A percentile compares a stretch with the other conserved stretches of the same genome.
Evolutionary conservation across 2,329 filamentous ascomycete species (phyloP).

Genomic region (Talaromyces amestolkiae): DNA sequence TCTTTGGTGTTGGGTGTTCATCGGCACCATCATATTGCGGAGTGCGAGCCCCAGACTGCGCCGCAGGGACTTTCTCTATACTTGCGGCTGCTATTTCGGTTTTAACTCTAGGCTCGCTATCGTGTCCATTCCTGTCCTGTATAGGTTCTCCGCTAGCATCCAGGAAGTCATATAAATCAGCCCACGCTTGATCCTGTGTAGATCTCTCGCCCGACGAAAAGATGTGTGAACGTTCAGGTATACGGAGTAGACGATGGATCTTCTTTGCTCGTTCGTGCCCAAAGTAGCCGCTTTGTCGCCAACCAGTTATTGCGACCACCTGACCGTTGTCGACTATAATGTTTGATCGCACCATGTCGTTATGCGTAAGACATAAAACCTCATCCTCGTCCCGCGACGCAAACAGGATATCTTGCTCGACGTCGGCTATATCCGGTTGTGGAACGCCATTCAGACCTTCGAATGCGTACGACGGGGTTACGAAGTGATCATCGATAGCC

Average conservation of each 20-base stretch:
- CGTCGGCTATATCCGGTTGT: conserved; percentile 25
- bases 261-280: conserved; percentile 33
- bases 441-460: conserved; percentile 32
- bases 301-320: conserved; percentile 40
- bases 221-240: conserved; percentile 24
- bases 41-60: conserved; percentile 22
- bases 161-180: conserved; percentile 36
- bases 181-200: conserved; percentile 30
- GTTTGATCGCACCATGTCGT: conserved; percentile 38
- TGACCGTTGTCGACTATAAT: conserved; percentile 38
- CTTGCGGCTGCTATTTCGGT: conserved; percentile 31
- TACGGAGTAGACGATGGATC: conserved; percentile 35
- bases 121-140: not conserved
- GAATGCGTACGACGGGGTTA: conserved; percentile 36
- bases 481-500: conserved; percentile 26
- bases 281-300: conserved; percentile 42
- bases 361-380: conserved; percentile 36
- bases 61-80: conserved; percentile 33
- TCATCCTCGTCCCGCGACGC: conserved; percentile 27
- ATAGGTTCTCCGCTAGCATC: conserved; percentile 20
- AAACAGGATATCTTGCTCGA: conserved; percentile 37
- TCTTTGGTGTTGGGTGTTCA: conserved; percentile 40
- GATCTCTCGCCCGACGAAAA: conserved; percentile 18
- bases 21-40: conserved; percentile 24
- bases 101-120: conserved; percentile 32